phyloP scores from a whole-genome alignment of 176 grass and related monocot genomes.

The Chrysopogon serrulatus region DNA sequence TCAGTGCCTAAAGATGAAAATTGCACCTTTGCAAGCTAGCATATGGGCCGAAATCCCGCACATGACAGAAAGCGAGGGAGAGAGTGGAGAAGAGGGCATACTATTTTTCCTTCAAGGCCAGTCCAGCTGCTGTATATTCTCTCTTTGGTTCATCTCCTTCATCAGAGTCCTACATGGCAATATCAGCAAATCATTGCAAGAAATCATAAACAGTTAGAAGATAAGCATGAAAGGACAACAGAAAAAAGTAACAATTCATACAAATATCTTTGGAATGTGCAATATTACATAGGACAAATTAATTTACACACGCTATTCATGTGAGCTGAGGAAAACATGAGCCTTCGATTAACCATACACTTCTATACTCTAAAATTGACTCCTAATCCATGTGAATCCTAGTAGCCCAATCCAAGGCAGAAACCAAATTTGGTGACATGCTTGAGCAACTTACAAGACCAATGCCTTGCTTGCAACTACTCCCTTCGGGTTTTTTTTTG shows the following conservation, averaged over 20 bases:
- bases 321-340: neutral
- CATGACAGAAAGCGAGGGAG: neutral
- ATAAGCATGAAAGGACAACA: conserved; percentile 8
- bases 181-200: conserved; percentile 30
- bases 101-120: conserved; percentile 96
- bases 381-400: neutral
- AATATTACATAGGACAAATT: neutral
- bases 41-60: neutral
- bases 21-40: conserved; percentile 16
- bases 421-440: neutral
- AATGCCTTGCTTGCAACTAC: neutral
- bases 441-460: neutral
- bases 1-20: conserved; percentile 24
- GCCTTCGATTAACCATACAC: neutral
- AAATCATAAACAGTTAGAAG: conserved; percentile 14
- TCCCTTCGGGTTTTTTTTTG: too few relatives aligned
- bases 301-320: neutral
- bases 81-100: conserved; percentile 45
- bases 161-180: conserved; percentile 71
- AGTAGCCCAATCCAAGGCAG: neutral
- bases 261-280: neutral
- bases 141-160: conserved; percentile 66
- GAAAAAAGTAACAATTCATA: neutral
- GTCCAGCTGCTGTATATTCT: conserved; percentile 85
- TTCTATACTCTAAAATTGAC: neutral